phyloP scores from a whole-genome alignment of 306 rosid species.

The Prunus mume region DNA sequence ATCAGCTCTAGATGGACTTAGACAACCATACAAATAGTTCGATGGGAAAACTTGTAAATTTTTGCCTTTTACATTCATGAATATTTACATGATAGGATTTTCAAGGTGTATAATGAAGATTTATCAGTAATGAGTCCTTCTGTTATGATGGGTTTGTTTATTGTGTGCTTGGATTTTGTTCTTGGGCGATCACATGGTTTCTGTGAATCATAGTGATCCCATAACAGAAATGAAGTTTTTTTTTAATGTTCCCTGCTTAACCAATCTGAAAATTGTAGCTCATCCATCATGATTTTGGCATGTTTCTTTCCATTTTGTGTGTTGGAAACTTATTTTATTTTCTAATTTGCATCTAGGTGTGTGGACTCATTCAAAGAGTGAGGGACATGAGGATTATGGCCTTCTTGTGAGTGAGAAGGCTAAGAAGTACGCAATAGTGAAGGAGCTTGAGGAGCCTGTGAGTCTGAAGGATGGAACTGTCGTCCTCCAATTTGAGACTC shows the following conservation, averaged over 20 bases:
- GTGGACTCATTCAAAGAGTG: constrained; percentile 91
- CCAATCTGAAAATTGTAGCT: background rate
- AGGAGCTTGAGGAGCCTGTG: constrained; percentile 60
- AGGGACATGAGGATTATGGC: constrained; percentile 89
- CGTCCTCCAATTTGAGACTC: constrained; percentile 87
- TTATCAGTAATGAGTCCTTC: too few relatives aligned
- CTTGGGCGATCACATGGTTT: background rate
- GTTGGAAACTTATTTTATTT: background rate
- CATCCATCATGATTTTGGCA: too few relatives aligned
- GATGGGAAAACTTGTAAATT: background rate
- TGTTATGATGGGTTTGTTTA: background rate
- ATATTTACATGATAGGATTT: background rate
- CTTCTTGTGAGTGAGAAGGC: constrained; percentile 92
- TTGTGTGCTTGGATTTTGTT: background rate
- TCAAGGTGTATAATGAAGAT: background rate
- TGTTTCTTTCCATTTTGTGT: background rate
- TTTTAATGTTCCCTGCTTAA: background rate
- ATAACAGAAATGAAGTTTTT: background rate
- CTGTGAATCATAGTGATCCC: background rate
- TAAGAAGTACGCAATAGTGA: constrained; percentile 83
- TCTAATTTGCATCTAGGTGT: constrained; percentile 49
- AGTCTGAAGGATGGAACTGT: constrained; percentile 67
- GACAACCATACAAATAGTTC: background rate
- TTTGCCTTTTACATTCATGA: too few relatives aligned
- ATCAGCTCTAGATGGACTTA: background rate